Evolutionary conservation across 495 filamentous ascomycete genomes (phyloP), one percentile per base, ranked within the genome.

Genomic region (Poronia punctata): DNA sequence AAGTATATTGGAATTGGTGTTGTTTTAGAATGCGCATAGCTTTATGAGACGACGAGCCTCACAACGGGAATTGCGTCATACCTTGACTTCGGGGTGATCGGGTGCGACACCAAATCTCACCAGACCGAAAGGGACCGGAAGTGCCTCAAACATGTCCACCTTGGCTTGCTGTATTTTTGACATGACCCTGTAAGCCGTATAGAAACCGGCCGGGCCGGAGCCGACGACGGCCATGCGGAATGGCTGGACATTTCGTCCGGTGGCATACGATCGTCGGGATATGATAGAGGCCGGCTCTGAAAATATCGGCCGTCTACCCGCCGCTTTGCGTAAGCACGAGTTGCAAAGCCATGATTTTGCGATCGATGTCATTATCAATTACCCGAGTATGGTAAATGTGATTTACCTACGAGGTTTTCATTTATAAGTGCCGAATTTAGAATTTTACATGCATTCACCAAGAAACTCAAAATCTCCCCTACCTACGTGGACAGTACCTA

Each of bases 31-130:
- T n/a, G n/a, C n/a, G n/a, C n/a, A n/a, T n/a, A n/a, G n/a, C n/a
- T n/a, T n/a, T 6, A 19, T 31, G 27, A 22, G 19, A 27, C 19
- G 19, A 21, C n/a, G 9, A n/a, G 6, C 15, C 14, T 41, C 7
- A 21, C 3, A 17, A 10, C 14, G 24, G 17, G 2, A 27, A 12
- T 21, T 19, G 40, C 11, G 24, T 26, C 65, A 38, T 71, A 92
- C 89, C 79, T 98, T 98, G 28, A 97, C 92, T 66, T 97, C 89
- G 10, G 92, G 89, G 61, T 98, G 92, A 57, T 98, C 92, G 6
- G 92, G 92, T 8, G 92, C 93, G 35, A 98, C 92, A 10, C 92
- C 92, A 56, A 88, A 96, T 35, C 92, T 71, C 11, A 90, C 87
- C 35, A 98, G 71, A 2, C 92, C 92, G 59, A 85, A 98, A 5